Base-by-base conservation (phyloP, 1,284 basidiomycete species). In the Leccinum glutinopallens region DNA sequence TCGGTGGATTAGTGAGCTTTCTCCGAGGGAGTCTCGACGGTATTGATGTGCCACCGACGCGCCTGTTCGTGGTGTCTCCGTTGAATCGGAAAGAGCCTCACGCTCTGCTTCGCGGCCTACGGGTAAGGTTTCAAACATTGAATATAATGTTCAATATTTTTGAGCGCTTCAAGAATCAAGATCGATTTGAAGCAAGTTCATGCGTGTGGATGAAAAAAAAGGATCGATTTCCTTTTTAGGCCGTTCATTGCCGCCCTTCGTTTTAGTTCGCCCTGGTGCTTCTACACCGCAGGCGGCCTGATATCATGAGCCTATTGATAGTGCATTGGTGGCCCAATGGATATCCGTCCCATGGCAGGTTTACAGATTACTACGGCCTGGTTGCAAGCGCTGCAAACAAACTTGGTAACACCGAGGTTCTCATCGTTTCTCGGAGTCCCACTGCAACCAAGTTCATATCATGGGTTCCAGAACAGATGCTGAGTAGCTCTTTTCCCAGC, bases 401-500 rank as follows among this genome's bases (percentile, higher is more conserved):
- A 29, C 51, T 54, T 54, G 25, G 25, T 54, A 55, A 55, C n/a
- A 32, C 54, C 54, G 32, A 55, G 54, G 54, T 15, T 22, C 32
- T 58, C 59, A 9, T 19, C 32, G 5, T 15, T 46, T 41, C 35
- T 60, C 49, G 51, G 22, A 51, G 49, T 25, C 49, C 49, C 5
- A 25, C 13, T 51, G n/a, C 53, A 53, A 29, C 46, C 62, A 41
- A 39, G 51, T 51, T 35, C 25, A 12, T 33, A 56, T 7, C 39
- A 58, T 15, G 35, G 17, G 17, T 55, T 29, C 29, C 19, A 33
- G 29, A 29, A 55, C 29, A n/a, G 51, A 35, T 58, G 41, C 46
- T 62, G 53, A 35, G 60, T 15, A 39, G 17, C 9, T 32, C 17
- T 39, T 53, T 62, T 62, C 60, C n/a, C 59, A 61, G 53, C 60